Evolutionary conservation across 139 green algal genomes (phyloP).

Genomic region (Coccomyxa sp.): DNA sequence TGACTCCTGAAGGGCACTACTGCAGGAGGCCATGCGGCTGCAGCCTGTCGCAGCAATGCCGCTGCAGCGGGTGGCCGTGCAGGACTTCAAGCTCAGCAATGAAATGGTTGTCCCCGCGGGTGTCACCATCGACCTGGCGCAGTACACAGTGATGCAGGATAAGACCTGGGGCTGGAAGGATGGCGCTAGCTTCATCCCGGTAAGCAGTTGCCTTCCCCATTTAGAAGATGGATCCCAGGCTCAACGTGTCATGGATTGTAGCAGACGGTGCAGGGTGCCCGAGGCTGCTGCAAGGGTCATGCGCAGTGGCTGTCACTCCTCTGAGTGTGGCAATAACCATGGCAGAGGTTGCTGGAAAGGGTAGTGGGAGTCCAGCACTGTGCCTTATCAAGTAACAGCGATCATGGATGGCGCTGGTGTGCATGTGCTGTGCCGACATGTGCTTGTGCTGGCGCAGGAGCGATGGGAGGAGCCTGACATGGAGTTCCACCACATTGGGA

Average conservation of each 20-base stretch:
- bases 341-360: too few relatives aligned
- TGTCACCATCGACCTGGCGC: neutral
- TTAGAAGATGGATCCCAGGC: too few relatives aligned
- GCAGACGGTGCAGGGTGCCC: too few relatives aligned
- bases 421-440: too few relatives aligned
- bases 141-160: neutral
- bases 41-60: neutral
- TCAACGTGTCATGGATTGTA: too few relatives aligned
- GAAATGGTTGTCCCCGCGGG: neutral
- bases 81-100: neutral
- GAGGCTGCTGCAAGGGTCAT: too few relatives aligned
- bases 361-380: too few relatives aligned
- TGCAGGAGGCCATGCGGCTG: constrained; percentile 5
- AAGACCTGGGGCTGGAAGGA: neutral
- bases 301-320: too few relatives aligned
- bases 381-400: too few relatives aligned
- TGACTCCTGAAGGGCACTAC: neutral
- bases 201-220: neutral
- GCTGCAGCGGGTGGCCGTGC: neutral
- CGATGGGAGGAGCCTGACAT: neutral
- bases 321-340: too few relatives aligned
- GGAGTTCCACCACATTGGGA: neutral
- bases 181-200: neutral
- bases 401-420: too few relatives aligned
- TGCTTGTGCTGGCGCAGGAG: neutral